These are phyloP conservation scores for Rhizophlyctis rosea DNA, from an alignment of 192 early-diverging fungal species.

Conservation along the genomic window DNA sequence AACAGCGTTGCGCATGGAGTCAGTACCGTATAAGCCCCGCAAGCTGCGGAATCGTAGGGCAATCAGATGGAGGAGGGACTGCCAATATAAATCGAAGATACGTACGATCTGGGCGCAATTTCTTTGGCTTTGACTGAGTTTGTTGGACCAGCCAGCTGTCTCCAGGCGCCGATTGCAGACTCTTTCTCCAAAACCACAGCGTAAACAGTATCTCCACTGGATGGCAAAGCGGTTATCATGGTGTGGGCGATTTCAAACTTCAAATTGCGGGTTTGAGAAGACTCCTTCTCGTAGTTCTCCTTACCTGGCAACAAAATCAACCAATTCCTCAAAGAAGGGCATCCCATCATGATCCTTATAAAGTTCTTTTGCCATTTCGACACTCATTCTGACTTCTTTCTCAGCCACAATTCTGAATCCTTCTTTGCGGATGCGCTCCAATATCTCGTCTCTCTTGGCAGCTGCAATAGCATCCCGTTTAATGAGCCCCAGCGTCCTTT, in stretches of 20 bases:
- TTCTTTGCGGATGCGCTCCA: constrained; percentile 20
- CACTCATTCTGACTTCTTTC: constrained; percentile 29
- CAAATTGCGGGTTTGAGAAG: too few relatives aligned
- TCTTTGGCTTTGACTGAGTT: constrained; percentile 55
- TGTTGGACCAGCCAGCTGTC: constrained; percentile 54
- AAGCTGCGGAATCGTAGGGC: constrained; percentile 18
- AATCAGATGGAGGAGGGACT: background rate
- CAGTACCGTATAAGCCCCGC: constrained; percentile 44
- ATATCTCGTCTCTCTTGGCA: constrained; percentile 39
- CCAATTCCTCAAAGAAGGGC: constrained; percentile 36
- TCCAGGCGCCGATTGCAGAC: constrained; percentile 51
- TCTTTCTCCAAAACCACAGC: constrained; percentile 57
- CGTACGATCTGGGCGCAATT: constrained; percentile 48
- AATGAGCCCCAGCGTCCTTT: constrained; percentile 42
- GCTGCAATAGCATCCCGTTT: constrained; percentile 46
- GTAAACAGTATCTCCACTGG: constrained; percentile 47
- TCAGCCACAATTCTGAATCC: constrained; percentile 38
- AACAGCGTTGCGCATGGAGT: constrained; percentile 39
- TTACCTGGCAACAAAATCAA: constrained; percentile 44
- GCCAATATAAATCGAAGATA: background rate
- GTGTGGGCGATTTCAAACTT: background rate
- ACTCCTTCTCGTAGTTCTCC: too few relatives aligned
- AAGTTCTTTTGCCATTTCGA: constrained; percentile 34
- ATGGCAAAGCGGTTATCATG: background rate
- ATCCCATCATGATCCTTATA: constrained; percentile 39